Base-by-base conservation (phyloP, 2,329 filamentous ascomycete species). In the Cladophialophora bantiana region DNA sequence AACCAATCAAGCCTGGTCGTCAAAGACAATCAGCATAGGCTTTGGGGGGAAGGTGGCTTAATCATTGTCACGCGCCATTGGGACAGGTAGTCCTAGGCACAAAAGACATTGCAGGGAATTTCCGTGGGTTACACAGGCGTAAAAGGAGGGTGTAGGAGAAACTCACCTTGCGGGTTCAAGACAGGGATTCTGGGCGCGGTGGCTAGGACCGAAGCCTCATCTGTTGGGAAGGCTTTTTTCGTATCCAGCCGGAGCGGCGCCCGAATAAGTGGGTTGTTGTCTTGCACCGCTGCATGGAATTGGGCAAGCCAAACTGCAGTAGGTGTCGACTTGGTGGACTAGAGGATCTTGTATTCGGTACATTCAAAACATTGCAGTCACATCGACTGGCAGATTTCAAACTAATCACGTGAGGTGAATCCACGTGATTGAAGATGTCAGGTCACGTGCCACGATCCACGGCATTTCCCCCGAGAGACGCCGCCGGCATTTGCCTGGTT, bases 401-500 rank as follows among this genome's bases (percentile, higher is more conserved):
- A 26, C 26, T 18, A 50, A 20, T 50, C 45, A 50, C 20, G 18
- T 50, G 18, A 4, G 2, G 2, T 18, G 4, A 4, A n/a, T 7
- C 26, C 45, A 50, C 45, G 45, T 50, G 45, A 2, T 0, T 4
- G 7, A 2, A 3, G 26, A 26, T 26, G 2, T n/a, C 12, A 3
- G 10, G 13, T 38, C 36, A 38, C 36, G 36, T 38, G 36, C 1
- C 10, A 7, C 13, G 2, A 3, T 10, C 10, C 18, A 18, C 45
- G 45, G 45, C 45, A 50, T 50, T 26, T 20, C 45, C 18, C 10
- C 45, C 45, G 45, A 20, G 20, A 7, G 34, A 34, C 52, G 31
- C 52, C 52, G 52, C 31, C 52, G 52, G 52, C 52, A 55, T 55
- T 55, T 55, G 12, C 52, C 12, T 53, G 5, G 50, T n/a, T 32